Percentiles rank a stretch among this genome's conserved stretches.
Evolutionary conservation across 2,329 filamentous ascomycete genomes (phyloP).

Genomic region (Hypoxylon sp.): DNA sequence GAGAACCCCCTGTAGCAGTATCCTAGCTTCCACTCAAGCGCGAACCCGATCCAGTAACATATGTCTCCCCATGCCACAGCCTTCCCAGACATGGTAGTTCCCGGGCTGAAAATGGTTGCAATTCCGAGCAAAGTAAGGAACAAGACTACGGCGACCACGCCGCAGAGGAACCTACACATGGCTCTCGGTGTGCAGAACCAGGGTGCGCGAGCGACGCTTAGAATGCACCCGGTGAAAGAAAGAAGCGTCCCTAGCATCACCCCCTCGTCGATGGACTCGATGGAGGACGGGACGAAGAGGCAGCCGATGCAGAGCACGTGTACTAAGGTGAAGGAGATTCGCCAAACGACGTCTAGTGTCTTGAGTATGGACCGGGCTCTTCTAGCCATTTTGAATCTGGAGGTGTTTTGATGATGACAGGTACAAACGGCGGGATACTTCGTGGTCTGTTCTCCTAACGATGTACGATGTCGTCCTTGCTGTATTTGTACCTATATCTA

Average conservation of each 20-base stretch:
- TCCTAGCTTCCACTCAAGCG: not conserved
- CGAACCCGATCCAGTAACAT: slow-evolving; percentile 2
- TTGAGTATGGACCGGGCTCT: not conserved
- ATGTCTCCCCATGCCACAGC: not conserved
- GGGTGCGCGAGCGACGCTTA: not conserved
- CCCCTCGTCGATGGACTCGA: no score
- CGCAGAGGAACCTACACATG: not conserved
- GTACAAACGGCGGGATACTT: not conserved
- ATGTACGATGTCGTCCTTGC: not conserved
- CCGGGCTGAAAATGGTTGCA: not conserved
- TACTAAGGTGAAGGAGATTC: not conserved
- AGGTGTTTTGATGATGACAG: no score
- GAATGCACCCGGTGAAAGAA: not conserved
- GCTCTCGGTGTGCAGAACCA: not conserved
- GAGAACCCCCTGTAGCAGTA: not conserved
- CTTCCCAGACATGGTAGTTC: not conserved
- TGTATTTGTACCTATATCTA: not conserved
- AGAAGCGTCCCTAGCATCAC: no score
- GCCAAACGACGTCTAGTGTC: not conserved
- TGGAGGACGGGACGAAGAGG: not conserved
- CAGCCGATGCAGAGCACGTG: not conserved
- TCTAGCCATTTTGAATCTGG: not conserved
- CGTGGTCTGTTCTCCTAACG: not conserved
- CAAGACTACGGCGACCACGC: not conserved
- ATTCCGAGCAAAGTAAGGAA: not conserved